Conservation (phyloP, 2,329 filamentous ascomycete genomes). For the Teratosphaeria epicoccoides region DNA sequence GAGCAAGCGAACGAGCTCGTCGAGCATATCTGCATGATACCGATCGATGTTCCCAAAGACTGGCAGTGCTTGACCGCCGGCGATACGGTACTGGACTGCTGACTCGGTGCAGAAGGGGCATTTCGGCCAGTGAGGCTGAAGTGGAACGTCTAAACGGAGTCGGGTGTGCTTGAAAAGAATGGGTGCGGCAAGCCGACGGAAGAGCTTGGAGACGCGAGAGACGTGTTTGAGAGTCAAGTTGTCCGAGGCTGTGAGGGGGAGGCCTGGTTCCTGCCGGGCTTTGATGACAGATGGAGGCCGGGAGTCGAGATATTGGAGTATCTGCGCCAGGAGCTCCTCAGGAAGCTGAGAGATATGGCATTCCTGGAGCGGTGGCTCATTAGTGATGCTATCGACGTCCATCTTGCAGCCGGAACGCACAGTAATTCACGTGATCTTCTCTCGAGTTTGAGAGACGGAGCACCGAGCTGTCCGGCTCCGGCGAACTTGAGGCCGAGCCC, state of each 20-base stretch:
- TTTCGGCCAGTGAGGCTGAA: slow-evolving; percentile 1
- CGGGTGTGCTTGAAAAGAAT: slow-evolving; percentile 48
- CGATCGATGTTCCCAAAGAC: not conserved
- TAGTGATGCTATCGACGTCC: not conserved
- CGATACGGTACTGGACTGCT: not conserved
- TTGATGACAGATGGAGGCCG: slow-evolving; percentile 39
- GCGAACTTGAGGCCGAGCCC: too few species aligned
- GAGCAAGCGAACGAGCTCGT: slow-evolving; percentile 1
- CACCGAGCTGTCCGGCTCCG: too few species aligned
- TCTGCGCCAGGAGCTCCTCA: slow-evolving; percentile 49
- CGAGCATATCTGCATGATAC: slow-evolving; percentile 5
- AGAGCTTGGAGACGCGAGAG: slow-evolving; percentile 44
- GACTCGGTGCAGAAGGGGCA: slow-evolving; percentile 4
- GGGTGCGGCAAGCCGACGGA: slow-evolving; percentile 44
- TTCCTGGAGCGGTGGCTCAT: not conserved
- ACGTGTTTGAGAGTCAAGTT: slow-evolving; percentile 43
- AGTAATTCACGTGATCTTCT: too few species aligned
- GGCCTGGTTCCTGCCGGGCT: slow-evolving; percentile 42
- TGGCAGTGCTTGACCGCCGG: not conserved
- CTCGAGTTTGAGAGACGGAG: too few species aligned
- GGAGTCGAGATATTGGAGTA: slow-evolving; percentile 46
- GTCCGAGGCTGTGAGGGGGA: slow-evolving; percentile 30
- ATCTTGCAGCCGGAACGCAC: too few species aligned
- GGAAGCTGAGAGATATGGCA: slow-evolving; percentile 36
- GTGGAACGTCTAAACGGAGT: slow-evolving; percentile 23